Conservation (phyloP, 805 yeast genomes). For the Monosporozyma solicola region DNA sequence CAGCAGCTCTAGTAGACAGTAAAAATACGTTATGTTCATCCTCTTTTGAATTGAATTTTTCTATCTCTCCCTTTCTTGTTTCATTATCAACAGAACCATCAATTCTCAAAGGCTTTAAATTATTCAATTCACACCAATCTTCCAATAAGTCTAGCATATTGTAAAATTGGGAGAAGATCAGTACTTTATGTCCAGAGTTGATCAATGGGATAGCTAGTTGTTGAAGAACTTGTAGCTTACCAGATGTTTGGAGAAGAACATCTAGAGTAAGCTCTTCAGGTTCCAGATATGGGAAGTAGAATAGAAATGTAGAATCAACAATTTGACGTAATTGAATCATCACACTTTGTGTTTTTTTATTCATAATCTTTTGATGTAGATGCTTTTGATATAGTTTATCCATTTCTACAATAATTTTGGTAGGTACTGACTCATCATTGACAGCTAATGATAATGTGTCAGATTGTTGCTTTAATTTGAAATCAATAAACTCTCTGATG, state of each 20-base stretch:
- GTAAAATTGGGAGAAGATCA: slow-evolving; percentile 84
- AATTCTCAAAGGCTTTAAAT: slow-evolving; percentile 45
- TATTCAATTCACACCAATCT: slow-evolving; percentile 55
- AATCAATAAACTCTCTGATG: slow-evolving; percentile 37
- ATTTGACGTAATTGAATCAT: slow-evolving; percentile 80
- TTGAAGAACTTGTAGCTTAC: slow-evolving; percentile 63
- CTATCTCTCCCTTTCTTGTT: slow-evolving; percentile 57
- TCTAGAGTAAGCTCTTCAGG: slow-evolving; percentile 36
- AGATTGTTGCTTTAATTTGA: slow-evolving; percentile 20
- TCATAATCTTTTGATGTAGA: slow-evolving; percentile 35
- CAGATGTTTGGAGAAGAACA: slow-evolving; percentile 46
- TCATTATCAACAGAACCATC: slow-evolving; percentile 69
- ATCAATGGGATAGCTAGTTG: slow-evolving; percentile 49
- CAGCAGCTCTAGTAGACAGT: slow-evolving; percentile 89
- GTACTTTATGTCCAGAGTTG: slow-evolving; percentile 49
- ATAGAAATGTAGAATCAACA: slow-evolving; percentile 79
- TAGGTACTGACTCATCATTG: not conserved
- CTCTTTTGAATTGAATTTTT: slow-evolving; percentile 33
- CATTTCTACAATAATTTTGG: slow-evolving; percentile 15
- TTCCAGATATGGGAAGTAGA: slow-evolving; percentile 63
- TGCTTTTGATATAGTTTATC: slow-evolving; percentile 24
- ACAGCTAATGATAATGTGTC: not conserved
- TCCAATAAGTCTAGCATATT: slow-evolving; percentile 70
- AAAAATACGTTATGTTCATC: slow-evolving; percentile 46
- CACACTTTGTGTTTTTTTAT: slow-evolving; percentile 52